Percentiles rank a stretch among this genome's conserved stretches.
These are phyloP conservation scores for Thalassiosira hispida DNA, from an alignment of 352 stramenopile species.

Conservation along the genomic window DNA sequence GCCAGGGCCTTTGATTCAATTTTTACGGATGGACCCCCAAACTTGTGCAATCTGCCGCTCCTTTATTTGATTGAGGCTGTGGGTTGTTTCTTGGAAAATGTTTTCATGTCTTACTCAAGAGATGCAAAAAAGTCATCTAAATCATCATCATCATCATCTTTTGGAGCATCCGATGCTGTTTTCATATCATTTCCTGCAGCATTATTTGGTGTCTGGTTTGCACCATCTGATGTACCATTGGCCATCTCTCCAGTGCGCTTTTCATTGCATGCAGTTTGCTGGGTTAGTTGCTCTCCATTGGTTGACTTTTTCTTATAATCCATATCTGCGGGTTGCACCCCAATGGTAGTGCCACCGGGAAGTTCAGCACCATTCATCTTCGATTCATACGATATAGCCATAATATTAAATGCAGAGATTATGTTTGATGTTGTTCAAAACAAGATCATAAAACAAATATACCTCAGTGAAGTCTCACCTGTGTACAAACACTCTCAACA, in stretches of 20 bases:
- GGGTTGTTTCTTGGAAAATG: too few relatives aligned
- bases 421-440: background rate
- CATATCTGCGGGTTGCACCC: conserved; percentile 61
- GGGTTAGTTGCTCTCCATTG: background rate
- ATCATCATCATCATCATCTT: conserved; percentile 25
- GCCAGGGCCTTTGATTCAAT: too few relatives aligned
- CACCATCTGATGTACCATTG: background rate
- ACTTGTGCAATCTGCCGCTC: too few relatives aligned
- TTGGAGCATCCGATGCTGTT: background rate
- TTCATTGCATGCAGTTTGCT: background rate
- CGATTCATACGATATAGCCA: background rate
- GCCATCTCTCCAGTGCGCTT: background rate
- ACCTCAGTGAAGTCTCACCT: conserved; percentile 73
- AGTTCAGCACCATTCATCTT: conserved; percentile 79
- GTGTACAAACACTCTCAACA: conserved; percentile 65
- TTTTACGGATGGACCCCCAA: too few relatives aligned
- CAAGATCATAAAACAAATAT: too few relatives aligned
- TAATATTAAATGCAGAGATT: background rate
- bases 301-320: conserved; percentile 54
- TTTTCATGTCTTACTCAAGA: too few relatives aligned
- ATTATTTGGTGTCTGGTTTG: background rate
- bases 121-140: conserved; percentile 61
- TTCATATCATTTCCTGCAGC: background rate
- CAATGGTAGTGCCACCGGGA: conserved; percentile 56
- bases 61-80: too few relatives aligned